Base-by-base conservation (phyloP, 306 rosid species). In the Rosa lucieae region DNA sequence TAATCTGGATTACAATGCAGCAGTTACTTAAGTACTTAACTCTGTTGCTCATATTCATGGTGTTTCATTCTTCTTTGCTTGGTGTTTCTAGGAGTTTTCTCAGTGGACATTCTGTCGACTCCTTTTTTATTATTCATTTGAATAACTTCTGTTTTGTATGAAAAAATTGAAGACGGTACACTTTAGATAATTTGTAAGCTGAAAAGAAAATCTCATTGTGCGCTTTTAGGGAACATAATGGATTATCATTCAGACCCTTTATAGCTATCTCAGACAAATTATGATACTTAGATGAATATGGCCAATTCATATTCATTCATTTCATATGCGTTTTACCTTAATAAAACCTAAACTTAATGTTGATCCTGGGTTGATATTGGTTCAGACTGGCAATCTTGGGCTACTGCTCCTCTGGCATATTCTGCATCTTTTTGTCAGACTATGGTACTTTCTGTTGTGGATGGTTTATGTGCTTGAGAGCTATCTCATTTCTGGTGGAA, bases 361-460 rank as follows among this genome's bases (percentile, higher is more conserved):
- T 81, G 51, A 83, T 88, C 79, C 53, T 80, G 84, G 68, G 70
- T 82, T 81, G 82, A 65, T 76, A 79, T 39, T 85, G 83, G 63
- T 81, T 74, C 95, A 91, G 94, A 82, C 92, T 82, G 87, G 77
- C 69, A 77, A 81, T 82, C 73, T 87, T 26, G 96, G 84, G 79
- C 85, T 90, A 79, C 89, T 17, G 79, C 78, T 92, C 35, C 74
- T 89, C n/a, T 94, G 98, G 97, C 79, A 73, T 81, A 69, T 82
- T 76, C 84, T 94, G n/a, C 97, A 89, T 78, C 81, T 80, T 20
- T 67, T 86, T 79, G 80, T 94, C 81, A 71, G 80, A 68, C 21
- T 70, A 43, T 89, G 82, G 90, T 84, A 84, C 88, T 85, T 75
- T 68, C 47, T 87, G 72, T 51, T 69, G 73, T 79, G 77, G 20